These are phyloP conservation scores for Calophaca sinica DNA, from an alignment of 306 rosid genomes.

Conservation along the genomic window DNA sequence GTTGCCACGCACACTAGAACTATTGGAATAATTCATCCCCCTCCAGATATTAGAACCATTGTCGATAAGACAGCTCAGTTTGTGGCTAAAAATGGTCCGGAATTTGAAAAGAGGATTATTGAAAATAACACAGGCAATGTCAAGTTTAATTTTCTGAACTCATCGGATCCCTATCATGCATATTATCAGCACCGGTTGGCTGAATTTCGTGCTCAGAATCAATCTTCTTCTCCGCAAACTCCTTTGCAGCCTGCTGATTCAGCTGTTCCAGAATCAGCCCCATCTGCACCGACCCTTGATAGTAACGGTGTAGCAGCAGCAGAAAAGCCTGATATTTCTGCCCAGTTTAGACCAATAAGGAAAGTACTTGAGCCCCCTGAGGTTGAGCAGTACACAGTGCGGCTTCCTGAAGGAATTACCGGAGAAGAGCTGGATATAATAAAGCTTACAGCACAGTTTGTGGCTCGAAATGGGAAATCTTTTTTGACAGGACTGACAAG, in stretches of 20 bases:
- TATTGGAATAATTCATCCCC: conserved; percentile 94
- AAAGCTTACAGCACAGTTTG: conserved; percentile 96
- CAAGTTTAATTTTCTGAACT: conserved; percentile 78
- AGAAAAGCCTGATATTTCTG: conserved; percentile 67
- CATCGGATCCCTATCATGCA: conserved; percentile 30
- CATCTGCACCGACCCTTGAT: conserved; percentile 54
- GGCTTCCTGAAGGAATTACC: conserved; percentile 96
- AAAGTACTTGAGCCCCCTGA: conserved; percentile 59
- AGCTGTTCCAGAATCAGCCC: conserved; percentile 47
- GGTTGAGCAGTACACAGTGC: conserved; percentile 88
- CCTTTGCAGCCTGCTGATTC: conserved; percentile 51
- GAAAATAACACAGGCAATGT: conserved; percentile 79
- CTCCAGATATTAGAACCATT: conserved; percentile 84
- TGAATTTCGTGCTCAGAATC: conserved; percentile 84
- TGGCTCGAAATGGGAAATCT: conserved; percentile 92
- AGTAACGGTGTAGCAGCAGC: conserved; percentile 53
- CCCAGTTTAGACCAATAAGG: too few species aligned
- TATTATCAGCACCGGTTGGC: conserved; percentile 90
- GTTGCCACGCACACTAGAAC: conserved; percentile 90
- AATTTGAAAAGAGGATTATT: conserved; percentile 90
- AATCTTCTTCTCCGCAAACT: conserved; percentile 56
- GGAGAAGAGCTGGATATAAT: conserved; percentile 95
- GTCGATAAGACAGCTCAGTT: conserved; percentile 92
- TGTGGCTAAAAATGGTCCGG: conserved; percentile 90
- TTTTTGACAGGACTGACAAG: conserved; percentile 92